Evolutionary conservation across 805 yeast species (phyloP).

Genomic region (Hanseniaspora thailandica): DNA sequence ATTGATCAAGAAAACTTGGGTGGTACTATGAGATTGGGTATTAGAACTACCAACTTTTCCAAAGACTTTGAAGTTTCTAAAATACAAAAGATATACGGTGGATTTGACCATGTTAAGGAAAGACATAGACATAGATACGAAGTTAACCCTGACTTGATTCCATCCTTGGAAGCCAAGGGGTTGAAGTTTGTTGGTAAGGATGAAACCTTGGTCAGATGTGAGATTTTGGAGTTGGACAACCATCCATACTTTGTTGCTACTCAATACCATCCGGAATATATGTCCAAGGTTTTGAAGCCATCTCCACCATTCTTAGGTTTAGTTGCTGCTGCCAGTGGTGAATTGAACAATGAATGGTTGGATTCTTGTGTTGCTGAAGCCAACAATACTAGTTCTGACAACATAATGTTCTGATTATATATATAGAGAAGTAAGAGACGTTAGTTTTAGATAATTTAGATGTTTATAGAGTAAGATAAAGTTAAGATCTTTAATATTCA

Average conservation of each 20-base stretch:
- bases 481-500: too few species aligned
- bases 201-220: slow-evolving; percentile 85
- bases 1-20: slow-evolving; percentile 91
- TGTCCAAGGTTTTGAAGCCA: slow-evolving; percentile 92
- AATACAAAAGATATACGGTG: slow-evolving; percentile 71
- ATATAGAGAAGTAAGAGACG: not conserved
- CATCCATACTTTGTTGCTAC: slow-evolving; percentile 91
- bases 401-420: slow-evolving; percentile 24
- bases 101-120: slow-evolving; percentile 56
- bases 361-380: slow-evolving; percentile 19
- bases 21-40: slow-evolving; percentile 97
- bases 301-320: slow-evolving; percentile 93
- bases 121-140: slow-evolving; percentile 99
- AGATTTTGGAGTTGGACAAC: slow-evolving; percentile 70
- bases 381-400: slow-evolving; percentile 21
- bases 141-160: slow-evolving; percentile 75
- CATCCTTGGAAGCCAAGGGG: slow-evolving; percentile 62
- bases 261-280: slow-evolving; percentile 97
- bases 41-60: slow-evolving; percentile 78
- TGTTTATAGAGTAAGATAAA: too few species aligned
- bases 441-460: too few species aligned
- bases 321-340: slow-evolving; percentile 86
- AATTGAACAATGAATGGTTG: slow-evolving; percentile 51
- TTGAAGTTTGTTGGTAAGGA: slow-evolving; percentile 87
- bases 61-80: slow-evolving; percentile 45